These are phyloP conservation scores for Metschnikowia lachancei DNA, from an alignment of 805 yeast genomes.

Conservation along the genomic window DNA sequence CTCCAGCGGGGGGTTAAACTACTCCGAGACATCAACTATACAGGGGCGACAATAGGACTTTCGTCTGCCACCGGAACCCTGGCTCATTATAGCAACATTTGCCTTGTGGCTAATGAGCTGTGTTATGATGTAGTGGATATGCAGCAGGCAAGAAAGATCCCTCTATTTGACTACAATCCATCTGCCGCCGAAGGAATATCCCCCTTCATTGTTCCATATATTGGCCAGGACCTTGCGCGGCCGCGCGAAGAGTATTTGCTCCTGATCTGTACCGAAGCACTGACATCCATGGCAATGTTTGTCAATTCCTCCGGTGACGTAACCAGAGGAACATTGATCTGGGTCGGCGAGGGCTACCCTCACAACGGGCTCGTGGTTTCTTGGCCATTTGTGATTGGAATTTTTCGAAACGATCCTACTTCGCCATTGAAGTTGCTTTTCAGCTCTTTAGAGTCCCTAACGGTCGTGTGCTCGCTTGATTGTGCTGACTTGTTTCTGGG, in stretches of 20 bases:
- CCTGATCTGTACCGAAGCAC: slow-evolving; percentile 32
- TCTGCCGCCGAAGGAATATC: not conserved
- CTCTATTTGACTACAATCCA: slow-evolving; percentile 34
- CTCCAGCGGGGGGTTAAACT: slow-evolving; percentile 28
- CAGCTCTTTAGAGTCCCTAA: slow-evolving; percentile 28
- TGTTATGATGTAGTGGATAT: slow-evolving; percentile 39
- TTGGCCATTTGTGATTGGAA: slow-evolving; percentile 40
- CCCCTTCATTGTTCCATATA: slow-evolving; percentile 16
- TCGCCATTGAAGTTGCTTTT: slow-evolving; percentile 17
- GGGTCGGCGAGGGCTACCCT: slow-evolving; percentile 39
- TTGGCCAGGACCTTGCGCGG: slow-evolving; percentile 14
- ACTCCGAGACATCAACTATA: slow-evolving; percentile 33
- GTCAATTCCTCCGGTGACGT: slow-evolving; percentile 39
- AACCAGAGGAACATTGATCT: slow-evolving; percentile 41
- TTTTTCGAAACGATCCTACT: slow-evolving; percentile 19
- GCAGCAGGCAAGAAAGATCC: slow-evolving; percentile 31
- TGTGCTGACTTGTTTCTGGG: not conserved
- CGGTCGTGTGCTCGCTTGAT: slow-evolving; percentile 10
- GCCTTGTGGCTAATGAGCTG: slow-evolving; percentile 31
- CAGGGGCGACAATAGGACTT: slow-evolving; percentile 27
- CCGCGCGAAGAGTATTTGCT: slow-evolving; percentile 32
- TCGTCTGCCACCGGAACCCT: slow-evolving; percentile 28
- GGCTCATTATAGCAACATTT: slow-evolving; percentile 29
- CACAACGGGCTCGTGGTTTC: slow-evolving; percentile 29
- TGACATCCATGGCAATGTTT: slow-evolving; percentile 41